Conservation (phyloP, 2,329 filamentous ascomycete genomes). For the Mollisiaceae sp. region DNA sequence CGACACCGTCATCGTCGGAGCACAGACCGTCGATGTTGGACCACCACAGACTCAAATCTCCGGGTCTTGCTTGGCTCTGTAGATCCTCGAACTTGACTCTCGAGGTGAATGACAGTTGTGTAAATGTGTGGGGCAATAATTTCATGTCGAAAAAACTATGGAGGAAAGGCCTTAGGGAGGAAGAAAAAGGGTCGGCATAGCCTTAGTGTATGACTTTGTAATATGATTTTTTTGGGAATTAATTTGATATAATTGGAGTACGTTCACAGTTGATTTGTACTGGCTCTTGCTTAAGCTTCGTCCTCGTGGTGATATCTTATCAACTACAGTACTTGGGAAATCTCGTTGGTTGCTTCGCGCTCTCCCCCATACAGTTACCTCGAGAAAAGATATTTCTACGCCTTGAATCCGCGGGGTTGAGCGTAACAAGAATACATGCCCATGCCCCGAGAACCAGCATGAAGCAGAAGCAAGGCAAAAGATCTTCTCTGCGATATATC, state of each 20-base stretch:
- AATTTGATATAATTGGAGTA: neutral
- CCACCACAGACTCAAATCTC: slow-evolving; percentile 40
- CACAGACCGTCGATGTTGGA: slow-evolving; percentile 37
- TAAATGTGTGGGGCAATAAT: neutral
- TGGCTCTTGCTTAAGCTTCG: too few relatives aligned
- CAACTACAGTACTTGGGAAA: too few relatives aligned
- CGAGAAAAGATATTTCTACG: too few relatives aligned
- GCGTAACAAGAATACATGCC: too few relatives aligned
- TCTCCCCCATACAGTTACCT: too few relatives aligned
- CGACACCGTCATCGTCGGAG: slow-evolving; percentile 33
- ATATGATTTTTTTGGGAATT: neutral
- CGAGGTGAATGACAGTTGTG: neutral
- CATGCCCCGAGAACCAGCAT: too few relatives aligned
- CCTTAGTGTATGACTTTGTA: neutral
- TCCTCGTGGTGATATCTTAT: too few relatives aligned
- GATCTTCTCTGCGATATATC: neutral
- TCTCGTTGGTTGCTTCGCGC: too few relatives aligned
- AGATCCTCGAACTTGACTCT: neutral
- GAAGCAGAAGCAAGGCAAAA: neutral
- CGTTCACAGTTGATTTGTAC: neutral
- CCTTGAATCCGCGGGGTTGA: too few relatives aligned
- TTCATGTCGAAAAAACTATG: too few relatives aligned
- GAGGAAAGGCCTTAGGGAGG: too few relatives aligned
- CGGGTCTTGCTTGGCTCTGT: neutral
- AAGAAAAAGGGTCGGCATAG: neutral